Percentiles rank a stretch among this genome's conserved stretches.
Conservation (phyloP, 2,329 filamentous ascomycete genomes). For the Gaeumannomyces tritici region DNA sequence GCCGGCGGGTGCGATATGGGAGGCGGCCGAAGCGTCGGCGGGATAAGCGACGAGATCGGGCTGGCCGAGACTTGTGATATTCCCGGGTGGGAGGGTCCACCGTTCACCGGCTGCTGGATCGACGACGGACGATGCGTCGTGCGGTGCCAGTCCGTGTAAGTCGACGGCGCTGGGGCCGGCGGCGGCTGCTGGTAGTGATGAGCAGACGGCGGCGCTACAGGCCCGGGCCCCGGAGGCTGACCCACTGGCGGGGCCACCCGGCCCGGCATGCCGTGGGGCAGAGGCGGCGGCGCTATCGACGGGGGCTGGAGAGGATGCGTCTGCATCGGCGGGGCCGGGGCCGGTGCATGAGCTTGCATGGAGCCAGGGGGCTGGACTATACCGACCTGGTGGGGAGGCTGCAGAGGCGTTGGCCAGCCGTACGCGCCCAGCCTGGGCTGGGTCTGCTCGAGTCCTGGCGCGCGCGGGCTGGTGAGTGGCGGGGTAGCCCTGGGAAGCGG, state of each 20-base stretch:
- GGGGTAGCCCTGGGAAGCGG: background rate
- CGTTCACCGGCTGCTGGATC: conserved; percentile 34
- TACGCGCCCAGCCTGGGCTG: background rate
- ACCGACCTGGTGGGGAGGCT: conserved; percentile 1
- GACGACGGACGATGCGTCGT: conserved; percentile 33
- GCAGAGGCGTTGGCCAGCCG: background rate
- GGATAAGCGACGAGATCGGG: conserved; percentile 14
- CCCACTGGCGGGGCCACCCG: conserved; percentile 11
- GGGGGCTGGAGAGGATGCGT: conserved; percentile 7
- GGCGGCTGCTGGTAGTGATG: conserved; percentile 27
- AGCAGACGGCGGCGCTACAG: conserved; percentile 13
- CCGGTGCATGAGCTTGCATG: conserved; percentile 3
- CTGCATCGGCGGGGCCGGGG: conserved; percentile 1
- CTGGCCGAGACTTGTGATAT: conserved; percentile 8
- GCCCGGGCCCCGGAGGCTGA: conserved; percentile 8
- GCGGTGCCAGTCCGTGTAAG: conserved; percentile 41
- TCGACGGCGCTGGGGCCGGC: conserved; percentile 14
- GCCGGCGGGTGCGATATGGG: conserved; percentile 30
- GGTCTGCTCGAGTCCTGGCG: background rate
- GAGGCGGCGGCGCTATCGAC: conserved; percentile 4
- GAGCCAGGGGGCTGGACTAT: conserved; percentile 5
- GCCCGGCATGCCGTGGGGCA: conserved; percentile 8
- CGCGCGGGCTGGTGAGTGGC: background rate
- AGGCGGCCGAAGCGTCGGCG: conserved; percentile 36
- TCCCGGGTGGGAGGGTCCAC: conserved; percentile 22